Base-by-base conservation (phyloP, 2,329 filamentous ascomycete species). In the Arthroderma sp. region DNA sequence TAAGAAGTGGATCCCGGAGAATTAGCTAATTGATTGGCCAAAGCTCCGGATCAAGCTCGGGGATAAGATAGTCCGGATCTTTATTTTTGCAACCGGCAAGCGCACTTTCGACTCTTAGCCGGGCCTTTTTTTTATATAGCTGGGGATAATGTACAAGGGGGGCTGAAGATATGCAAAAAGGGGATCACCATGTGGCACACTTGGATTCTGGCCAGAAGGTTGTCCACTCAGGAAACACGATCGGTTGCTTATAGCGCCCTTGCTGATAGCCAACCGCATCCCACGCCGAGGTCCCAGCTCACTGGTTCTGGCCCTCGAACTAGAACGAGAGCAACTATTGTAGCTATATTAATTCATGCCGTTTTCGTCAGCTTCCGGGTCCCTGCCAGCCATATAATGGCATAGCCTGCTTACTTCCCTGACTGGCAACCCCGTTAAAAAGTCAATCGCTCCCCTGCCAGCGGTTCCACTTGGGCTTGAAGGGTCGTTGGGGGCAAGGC, bases 331-430 rank as follows among this genome's bases (percentile, higher is more conserved):
- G 13, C 25, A 17, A n/a, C 44, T 33, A 19, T n/a, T 51, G 23
- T 7, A 5, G 9, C 15, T 17, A 2, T 33, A 5, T 51, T n/a
- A n/a, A n/a, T n/a, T 33, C 44, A 13, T 19, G 3, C 33, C 8
- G 15, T 25, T 33, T 31, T 25, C 8, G 23, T 11, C 25, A 13
- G 19, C 44, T 9, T 66, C 68, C 11, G 67, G 65, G 58, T 66
- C 64, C 11, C 61, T 63, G 47, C 68, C 67, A 19, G 47, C 60
- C 56, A 61, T 60, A 56, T 63, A 63, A 25, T 55, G 61, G 60
- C 61, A 61, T 31, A 63, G 38, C 54, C 61, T 59, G 47, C 61
- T 63, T 6, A 63, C 55, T 8, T 63, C 60, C 11, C 61, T 49
- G 28, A 62, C 61, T 9, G 58, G 59, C 54, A 49, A 56, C 8